Percentiles rank a stretch among this genome's conserved stretches.
Conservation (phyloP, 2,329 filamentous ascomycete genomes). For the Magnaporthales sp. region DNA sequence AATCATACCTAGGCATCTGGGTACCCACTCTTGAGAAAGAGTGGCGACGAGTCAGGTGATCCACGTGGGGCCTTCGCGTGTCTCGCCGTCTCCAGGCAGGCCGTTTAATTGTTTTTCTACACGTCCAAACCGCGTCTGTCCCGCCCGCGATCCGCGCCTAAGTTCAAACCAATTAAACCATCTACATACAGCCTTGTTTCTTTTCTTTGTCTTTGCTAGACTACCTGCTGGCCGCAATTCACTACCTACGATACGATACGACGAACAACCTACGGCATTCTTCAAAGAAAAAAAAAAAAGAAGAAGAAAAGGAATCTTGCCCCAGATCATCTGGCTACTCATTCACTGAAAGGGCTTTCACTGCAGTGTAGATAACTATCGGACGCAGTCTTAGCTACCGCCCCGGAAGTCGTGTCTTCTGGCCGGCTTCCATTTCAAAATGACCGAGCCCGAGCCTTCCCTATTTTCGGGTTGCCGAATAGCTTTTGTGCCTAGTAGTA, state of each 20-base stretch:
- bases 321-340: not conserved
- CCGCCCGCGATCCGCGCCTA: not conserved
- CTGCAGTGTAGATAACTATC: not conserved
- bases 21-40: not conserved
- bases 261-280: not conserved
- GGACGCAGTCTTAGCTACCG: not conserved
- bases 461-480: slow-evolving; percentile 23
- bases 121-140: not conserved
- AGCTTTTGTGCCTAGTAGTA: slow-evolving; percentile 35
- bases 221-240: not conserved
- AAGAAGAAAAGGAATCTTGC: not conserved
- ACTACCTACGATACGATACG: not conserved
- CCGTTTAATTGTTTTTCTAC: slow-evolving; percentile 5
- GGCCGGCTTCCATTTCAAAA: not conserved
- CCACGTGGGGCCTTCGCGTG: slow-evolving; percentile 13
- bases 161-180: not conserved
- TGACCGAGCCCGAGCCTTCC: not conserved
- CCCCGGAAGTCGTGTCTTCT: not conserved
- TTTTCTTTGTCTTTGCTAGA: not conserved
- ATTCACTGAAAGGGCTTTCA: not conserved
- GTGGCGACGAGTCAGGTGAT: slow-evolving; percentile 10
- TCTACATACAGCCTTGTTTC: not conserved
- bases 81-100: not conserved
- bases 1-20: too few relatives aligned
- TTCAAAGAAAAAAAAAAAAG: too few relatives aligned